A percentile compares a stretch with the other conserved stretches of the same genome.
Evolutionary conservation across 208 protist genomes (phyloP).

Genomic region (Wallacemonas sp.): DNA sequence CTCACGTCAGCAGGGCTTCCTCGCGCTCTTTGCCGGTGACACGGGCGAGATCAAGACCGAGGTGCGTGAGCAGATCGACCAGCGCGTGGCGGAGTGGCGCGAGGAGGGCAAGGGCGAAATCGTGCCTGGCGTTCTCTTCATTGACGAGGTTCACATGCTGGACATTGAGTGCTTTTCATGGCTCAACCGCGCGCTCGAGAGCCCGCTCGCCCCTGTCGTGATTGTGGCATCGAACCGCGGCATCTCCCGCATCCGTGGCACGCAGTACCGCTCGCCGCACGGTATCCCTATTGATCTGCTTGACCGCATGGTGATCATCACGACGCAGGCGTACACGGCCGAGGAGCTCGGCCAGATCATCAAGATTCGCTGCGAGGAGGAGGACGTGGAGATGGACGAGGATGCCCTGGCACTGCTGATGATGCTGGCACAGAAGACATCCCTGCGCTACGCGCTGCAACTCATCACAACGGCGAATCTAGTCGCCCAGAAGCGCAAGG

Average conservation of each 20-base stretch:
- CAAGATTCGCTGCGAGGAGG: slow-evolving; percentile 98
- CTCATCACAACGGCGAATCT: slow-evolving; percentile 98
- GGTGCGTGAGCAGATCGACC: slow-evolving; percentile 99
- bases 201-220: slow-evolving; percentile 97
- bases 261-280: slow-evolving; percentile 97
- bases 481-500: slow-evolving; percentile 95
- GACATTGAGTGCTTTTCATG: slow-evolving; percentile 99
- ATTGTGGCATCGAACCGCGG: slow-evolving; percentile 99
- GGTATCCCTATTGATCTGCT: slow-evolving; percentile 99
- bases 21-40: slow-evolving; percentile 99
- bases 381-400: slow-evolving; percentile 98
- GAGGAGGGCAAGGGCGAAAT: slow-evolving; percentile 99
- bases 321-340: slow-evolving; percentile 95
- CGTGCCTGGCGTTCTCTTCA: slow-evolving; percentile 97
- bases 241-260: slow-evolving; percentile 99
- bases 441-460: slow-evolving; percentile 99
- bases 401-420: slow-evolving; percentile 96
- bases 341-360: slow-evolving; percentile 98
- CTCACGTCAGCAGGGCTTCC: slow-evolving; percentile 98
- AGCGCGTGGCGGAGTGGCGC: slow-evolving; percentile 99
- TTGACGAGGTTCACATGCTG: slow-evolving; percentile 99
- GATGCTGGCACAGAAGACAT: slow-evolving; percentile 95
- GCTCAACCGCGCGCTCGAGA: slow-evolving; percentile 99
- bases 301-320: slow-evolving; percentile 99
- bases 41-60: slow-evolving; percentile 99